Evolutionary conservation across 2,329 filamentous ascomycete species (phyloP), one percentile per base, ranked within the genome.

Genomic region (Nothopassalora personata): DNA sequence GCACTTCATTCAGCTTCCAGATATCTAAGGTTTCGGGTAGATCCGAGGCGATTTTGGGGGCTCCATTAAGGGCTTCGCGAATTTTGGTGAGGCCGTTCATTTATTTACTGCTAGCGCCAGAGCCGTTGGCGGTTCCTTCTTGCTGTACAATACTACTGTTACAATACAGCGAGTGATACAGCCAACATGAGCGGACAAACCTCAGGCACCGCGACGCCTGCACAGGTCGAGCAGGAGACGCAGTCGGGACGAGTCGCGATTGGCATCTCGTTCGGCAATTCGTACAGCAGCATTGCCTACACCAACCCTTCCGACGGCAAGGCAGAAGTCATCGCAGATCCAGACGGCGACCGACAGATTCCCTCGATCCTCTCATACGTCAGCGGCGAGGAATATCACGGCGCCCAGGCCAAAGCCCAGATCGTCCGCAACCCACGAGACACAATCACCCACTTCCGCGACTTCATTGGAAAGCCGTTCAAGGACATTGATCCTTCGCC

Each of bases 321-420:
- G 81, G 88, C 91, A 65, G 91, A 97, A 75, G 93, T 99, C 65
- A 97, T 99, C 79, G 94, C 94, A 72, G 97, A 99, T 79, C 94
- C 97, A 80, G 94, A 97, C 73, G 94, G 94, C 82, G 94, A 99
- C 78, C 92, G 94, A 76, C 93, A 97, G 77, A 99, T 99, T 66
- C 94, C 94, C 66, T 90, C 91, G 47, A 86, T 95, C 68, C 81
- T 99, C 69, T 97, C 94, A 39, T 99, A 99, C 75, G 88, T 96
- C 71, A 88, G 92, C 57, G 94, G 92, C 66, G 94, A 99, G 73
- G 93, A 99, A 79, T 97, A 96, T 78, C 92, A 95, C 72, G 94
- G 94, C 71, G 87, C 89, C 66, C 93, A 99, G 79, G 94, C 93
- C 71, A 99, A 97, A 83, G 82, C 84, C 65, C 93, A 97, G 79